A percentile compares a stretch with the other conserved stretches of the same genome.
These are phyloP conservation scores for Mucor racemosus DNA, from an alignment of 371 early-diverging fungal species.

Conservation along the genomic window DNA sequence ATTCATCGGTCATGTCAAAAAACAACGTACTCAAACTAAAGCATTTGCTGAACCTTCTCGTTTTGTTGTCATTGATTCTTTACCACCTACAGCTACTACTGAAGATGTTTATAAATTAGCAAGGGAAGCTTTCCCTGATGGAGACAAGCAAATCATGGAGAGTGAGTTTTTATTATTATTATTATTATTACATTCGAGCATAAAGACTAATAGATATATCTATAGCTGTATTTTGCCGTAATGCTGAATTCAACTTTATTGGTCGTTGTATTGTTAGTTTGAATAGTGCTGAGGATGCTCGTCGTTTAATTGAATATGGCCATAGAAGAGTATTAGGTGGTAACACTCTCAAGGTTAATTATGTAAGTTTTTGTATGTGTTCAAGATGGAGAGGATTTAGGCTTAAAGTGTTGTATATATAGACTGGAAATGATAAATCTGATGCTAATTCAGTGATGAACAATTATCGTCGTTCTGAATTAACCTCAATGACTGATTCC, in stretches of 20 bases:
- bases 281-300: slow-evolving; percentile 35
- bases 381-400: background rate
- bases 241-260: slow-evolving; percentile 36
- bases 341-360: slow-evolving; percentile 32
- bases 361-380: slow-evolving; percentile 32
- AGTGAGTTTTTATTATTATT: slow-evolving; percentile 13
- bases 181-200: background rate
- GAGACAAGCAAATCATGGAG: slow-evolving; percentile 39
- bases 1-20: slow-evolving; percentile 25
- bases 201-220: background rate
- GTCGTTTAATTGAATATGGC: slow-evolving; percentile 41
- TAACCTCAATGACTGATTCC: slow-evolving; percentile 36
- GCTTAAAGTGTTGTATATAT: background rate
- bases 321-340: slow-evolving; percentile 47
- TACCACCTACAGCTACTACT: slow-evolving; percentile 45
- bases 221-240: slow-evolving; percentile 47
- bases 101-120: slow-evolving; percentile 54
- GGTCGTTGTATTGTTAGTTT: slow-evolving; percentile 47
- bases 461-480: slow-evolving; percentile 32
- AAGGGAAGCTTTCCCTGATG: slow-evolving; percentile 45
- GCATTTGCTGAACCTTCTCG: slow-evolving; percentile 26
- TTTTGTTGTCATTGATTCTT: slow-evolving; percentile 36
- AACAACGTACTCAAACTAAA: slow-evolving; percentile 2
- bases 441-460: slow-evolving; percentile 18
- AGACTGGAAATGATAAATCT: slow-evolving; percentile 18